Evolutionary conservation across 257 asterid species (phyloP).

Genomic region (Anisodus tanguticus): DNA sequence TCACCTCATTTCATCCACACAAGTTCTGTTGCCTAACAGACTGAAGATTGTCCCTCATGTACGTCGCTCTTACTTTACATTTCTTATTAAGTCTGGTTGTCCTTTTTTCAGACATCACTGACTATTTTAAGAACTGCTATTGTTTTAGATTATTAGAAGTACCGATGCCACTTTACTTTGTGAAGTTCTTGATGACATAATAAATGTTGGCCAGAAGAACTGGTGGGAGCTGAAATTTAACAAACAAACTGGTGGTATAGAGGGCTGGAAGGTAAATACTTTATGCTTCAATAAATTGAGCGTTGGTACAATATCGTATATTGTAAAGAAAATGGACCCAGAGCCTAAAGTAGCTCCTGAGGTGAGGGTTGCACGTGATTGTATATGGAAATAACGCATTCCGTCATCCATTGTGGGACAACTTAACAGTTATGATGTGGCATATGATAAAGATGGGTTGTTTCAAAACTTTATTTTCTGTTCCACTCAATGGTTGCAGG

Average conservation of each 20-base stretch:
- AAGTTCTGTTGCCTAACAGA: conserved; percentile 67
- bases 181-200: conserved; percentile 56
- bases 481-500: conserved; percentile 48
- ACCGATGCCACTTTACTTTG: conserved; percentile 44
- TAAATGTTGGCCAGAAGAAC: conserved; percentile 57
- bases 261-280: conserved; percentile 81
- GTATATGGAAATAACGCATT: background rate
- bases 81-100: conserved; percentile 25
- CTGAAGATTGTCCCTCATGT: conserved; percentile 64
- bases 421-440: background rate
- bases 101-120: conserved; percentile 26
- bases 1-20: conserved; percentile 79
- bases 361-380: background rate
- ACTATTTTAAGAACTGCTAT: conserved; percentile 11
- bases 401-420: conserved; percentile 7
- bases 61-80: conserved; percentile 39
- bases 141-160: conserved; percentile 53
- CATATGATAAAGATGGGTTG: background rate
- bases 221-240: conserved; percentile 80
- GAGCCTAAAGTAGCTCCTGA: background rate
- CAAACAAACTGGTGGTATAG: conserved; percentile 67
- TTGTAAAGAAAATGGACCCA: background rate
- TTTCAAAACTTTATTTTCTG: conserved; percentile 4
- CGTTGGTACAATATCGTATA: background rate
- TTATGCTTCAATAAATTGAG: background rate